phyloP scores from a whole-genome alignment of 202 grass and related monocot genomes.

The Saccharum hybrid region DNA sequence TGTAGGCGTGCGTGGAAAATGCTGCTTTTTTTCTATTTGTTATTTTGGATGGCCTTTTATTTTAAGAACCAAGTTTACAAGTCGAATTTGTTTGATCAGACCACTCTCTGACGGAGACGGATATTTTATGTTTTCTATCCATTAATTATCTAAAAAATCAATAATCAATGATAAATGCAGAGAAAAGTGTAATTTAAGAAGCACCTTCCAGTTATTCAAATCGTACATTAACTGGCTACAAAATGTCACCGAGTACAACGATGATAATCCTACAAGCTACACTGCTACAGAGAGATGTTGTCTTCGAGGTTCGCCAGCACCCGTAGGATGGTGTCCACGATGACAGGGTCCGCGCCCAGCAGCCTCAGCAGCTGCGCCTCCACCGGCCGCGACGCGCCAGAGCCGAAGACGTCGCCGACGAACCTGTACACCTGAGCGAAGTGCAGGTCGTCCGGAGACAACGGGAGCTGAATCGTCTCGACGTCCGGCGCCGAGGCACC shows the following conservation, averaged over 20 bases:
- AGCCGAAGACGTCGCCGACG: slow-evolving; percentile 22
- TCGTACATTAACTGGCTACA: too few species aligned
- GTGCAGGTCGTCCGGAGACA: not conserved
- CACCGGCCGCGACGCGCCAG: not conserved
- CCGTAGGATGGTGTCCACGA: slow-evolving; percentile 18
- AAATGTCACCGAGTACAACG: not conserved
- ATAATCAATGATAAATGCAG: too few species aligned
- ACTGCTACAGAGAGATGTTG: not conserved
- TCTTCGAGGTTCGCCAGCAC: not conserved
- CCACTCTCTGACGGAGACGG: too few species aligned
- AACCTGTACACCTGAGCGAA: slow-evolving; percentile 21
- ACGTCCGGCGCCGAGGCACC: not conserved
- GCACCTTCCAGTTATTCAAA: too few species aligned
- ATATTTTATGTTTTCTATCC: too few species aligned
- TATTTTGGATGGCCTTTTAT: too few species aligned
- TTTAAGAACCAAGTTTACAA: too few species aligned
- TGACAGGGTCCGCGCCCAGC: not conserved
- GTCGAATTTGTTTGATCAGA: too few species aligned
- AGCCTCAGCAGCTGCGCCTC: slow-evolving; percentile 18
- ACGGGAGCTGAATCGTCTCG: not conserved
- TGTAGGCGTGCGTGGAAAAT: too few species aligned
- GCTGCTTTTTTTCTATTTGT: too few species aligned
- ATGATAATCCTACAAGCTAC: not conserved
- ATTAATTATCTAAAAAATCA: too few species aligned
- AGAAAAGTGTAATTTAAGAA: too few species aligned